Conservation (phyloP, 2,329 filamentous ascomycete genomes). For the Orbilia blumenaviensis region DNA sequence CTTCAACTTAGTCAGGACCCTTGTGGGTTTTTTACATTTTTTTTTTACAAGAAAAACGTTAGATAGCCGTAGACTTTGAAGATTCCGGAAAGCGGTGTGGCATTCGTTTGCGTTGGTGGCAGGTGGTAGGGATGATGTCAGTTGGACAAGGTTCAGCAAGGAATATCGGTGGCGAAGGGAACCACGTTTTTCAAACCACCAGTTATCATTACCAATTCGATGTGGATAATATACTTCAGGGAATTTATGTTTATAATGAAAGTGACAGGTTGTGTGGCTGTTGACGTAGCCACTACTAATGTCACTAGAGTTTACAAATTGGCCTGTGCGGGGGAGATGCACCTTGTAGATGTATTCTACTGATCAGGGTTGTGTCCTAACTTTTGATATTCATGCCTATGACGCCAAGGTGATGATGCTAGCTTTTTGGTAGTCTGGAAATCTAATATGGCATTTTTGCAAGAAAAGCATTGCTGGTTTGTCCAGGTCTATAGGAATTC, state of each 20-base stretch:
- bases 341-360: not conserved
- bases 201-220: too few relatives aligned
- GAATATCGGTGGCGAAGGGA: slow-evolving; percentile 25
- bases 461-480: slow-evolving; percentile 5
- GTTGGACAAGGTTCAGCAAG: slow-evolving; percentile 15
- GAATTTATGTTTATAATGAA: too few relatives aligned
- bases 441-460: slow-evolving; percentile 49
- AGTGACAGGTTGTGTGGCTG: slow-evolving; percentile 3
- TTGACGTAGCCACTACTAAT: slow-evolving; percentile 17
- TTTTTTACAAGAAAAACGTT: slow-evolving; percentile 7
- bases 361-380: slow-evolving; percentile 15
- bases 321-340: too few relatives aligned
- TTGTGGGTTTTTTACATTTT: not conserved
- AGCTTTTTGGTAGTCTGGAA: slow-evolving; percentile 24
- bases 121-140: slow-evolving; percentile 47
- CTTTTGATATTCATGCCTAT: slow-evolving; percentile 53
- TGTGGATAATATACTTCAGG: too few relatives aligned
- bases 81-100: slow-evolving; percentile 9
- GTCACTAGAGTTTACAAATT: too few relatives aligned
- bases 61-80: slow-evolving; percentile 44
- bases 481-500: not conserved
- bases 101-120: slow-evolving; percentile 29
- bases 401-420: slow-evolving; percentile 50
- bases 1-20: not conserved
- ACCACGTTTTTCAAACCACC: not conserved